phyloP scores from a whole-genome alignment of 2,329 filamentous ascomycete species.

The Ceratocystis cubensis region DNA sequence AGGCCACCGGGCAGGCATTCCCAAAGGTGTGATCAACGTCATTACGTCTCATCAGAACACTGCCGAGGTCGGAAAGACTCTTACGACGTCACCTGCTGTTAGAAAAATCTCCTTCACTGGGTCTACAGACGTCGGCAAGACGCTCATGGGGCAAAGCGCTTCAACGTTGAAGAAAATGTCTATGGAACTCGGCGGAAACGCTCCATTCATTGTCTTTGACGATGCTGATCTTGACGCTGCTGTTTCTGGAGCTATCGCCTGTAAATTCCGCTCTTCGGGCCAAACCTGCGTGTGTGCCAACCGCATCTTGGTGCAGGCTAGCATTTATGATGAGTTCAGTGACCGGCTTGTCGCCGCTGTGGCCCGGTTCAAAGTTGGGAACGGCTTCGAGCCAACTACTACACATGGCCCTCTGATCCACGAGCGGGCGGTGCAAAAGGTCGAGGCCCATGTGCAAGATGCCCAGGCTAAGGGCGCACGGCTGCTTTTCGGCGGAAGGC shows the following conservation, averaged over 20 bases:
- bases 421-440: slow-evolving; percentile 66
- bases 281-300: slow-evolving; percentile 94
- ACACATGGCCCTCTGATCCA: slow-evolving; percentile 82
- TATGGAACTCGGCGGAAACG: slow-evolving; percentile 87
- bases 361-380: slow-evolving; percentile 59
- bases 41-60: slow-evolving; percentile 73
- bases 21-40: slow-evolving; percentile 81
- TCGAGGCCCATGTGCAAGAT: slow-evolving; percentile 66
- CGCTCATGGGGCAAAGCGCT: slow-evolving; percentile 81
- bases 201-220: slow-evolving; percentile 93
- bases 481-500: slow-evolving; percentile 62
- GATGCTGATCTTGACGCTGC: slow-evolving; percentile 81
- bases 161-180: slow-evolving; percentile 71
- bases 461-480: slow-evolving; percentile 65
- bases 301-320: slow-evolving; percentile 65
- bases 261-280: slow-evolving; percentile 87
- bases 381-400: slow-evolving; percentile 55
- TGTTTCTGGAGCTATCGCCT: slow-evolving; percentile 68
- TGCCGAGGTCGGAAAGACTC: slow-evolving; percentile 57
- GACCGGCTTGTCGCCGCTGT: slow-evolving; percentile 59
- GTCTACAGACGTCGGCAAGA: slow-evolving; percentile 53
- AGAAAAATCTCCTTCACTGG: slow-evolving; percentile 94
- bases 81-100: slow-evolving; percentile 59
- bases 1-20: slow-evolving; percentile 73
- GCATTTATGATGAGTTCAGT: slow-evolving; percentile 65